Percentiles rank a stretch among this genome's conserved stretches.
Evolutionary conservation across 257 asterid species (phyloP).

Genomic region (Cynanchum wilfordii): DNA sequence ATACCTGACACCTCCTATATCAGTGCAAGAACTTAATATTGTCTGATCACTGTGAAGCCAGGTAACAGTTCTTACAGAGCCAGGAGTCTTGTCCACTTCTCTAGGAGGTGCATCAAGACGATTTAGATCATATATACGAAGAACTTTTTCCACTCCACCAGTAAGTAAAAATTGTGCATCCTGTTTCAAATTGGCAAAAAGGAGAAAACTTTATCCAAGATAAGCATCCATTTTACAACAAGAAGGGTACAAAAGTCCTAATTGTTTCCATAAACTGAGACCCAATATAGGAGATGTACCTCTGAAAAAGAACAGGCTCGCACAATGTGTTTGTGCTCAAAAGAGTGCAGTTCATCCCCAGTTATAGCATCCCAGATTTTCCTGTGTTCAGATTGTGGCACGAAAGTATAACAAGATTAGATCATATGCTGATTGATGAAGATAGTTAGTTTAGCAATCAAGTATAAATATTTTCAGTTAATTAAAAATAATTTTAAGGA

Average conservation of each 20-base stretch:
- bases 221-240: not conserved
- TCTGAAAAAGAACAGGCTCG: conserved; percentile 38
- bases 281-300: too few relatives aligned
- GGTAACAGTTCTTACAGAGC: conserved; percentile 31
- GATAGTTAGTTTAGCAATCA: not conserved
- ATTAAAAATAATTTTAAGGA: not conserved
- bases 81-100: conserved; percentile 35
- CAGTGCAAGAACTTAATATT: conserved; percentile 36
- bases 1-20: conserved; percentile 39
- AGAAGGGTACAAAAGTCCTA: not conserved
- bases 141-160: conserved; percentile 36
- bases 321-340: conserved; percentile 37
- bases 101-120: conserved; percentile 33
- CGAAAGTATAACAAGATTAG: not conserved
- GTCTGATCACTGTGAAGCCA: conserved; percentile 45
- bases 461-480: not conserved
- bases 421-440: not conserved
- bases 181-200: conserved; percentile 16
- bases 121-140: conserved; percentile 34
- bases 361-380: conserved; percentile 39
- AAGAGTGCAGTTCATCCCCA: conserved; percentile 31
- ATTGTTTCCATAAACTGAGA: not conserved
- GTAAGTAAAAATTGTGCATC: conserved; percentile 33
- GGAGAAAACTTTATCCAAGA: not conserved
- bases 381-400: conserved; percentile 20